A percentile compares a stretch with the other conserved stretches of the same genome.
Evolutionary conservation across 2,329 filamentous ascomycete species (phyloP).

Genomic region (Bipolaris sorokiniana): DNA sequence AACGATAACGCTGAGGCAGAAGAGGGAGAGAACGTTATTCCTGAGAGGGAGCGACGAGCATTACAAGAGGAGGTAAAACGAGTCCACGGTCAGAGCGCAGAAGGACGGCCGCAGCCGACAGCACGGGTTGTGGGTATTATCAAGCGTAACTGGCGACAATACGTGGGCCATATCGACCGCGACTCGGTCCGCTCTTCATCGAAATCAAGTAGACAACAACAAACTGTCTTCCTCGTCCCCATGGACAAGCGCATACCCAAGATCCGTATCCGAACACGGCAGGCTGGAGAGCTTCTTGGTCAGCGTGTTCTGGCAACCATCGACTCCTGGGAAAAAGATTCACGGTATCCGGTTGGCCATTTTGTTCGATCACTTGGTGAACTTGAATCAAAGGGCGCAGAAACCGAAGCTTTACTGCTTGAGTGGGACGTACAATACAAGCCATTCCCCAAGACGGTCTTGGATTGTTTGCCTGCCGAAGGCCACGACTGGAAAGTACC

Average conservation of each 20-base stretch:
- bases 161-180: constrained; percentile 92
- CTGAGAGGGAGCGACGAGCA: constrained; percentile 82
- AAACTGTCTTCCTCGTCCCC: constrained; percentile 91
- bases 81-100: constrained; percentile 75
- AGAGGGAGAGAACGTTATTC: constrained; percentile 74
- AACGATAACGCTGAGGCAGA: constrained; percentile 93
- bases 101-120: constrained; percentile 84
- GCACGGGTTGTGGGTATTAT: constrained; percentile 90
- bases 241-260: constrained; percentile 99
- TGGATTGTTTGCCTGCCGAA: constrained; percentile 89
- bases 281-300: constrained; percentile 85
- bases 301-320: constrained; percentile 93
- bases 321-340: constrained; percentile 93
- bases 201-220: constrained; percentile 80
- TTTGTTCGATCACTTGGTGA: constrained; percentile 93
- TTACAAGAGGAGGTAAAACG: constrained; percentile 91
- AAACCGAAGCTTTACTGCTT: constrained; percentile 90
- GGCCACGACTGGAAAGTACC: constrained; percentile 96
- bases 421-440: constrained; percentile 98
- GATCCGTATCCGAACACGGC: constrained; percentile 88
- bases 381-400: constrained; percentile 94
- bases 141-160: constrained; percentile 97
- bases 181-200: constrained; percentile 77
- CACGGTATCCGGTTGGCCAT: constrained; percentile 89
- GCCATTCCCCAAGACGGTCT: constrained; percentile 92